These are phyloP conservation scores for Purpureocillium lavendulum DNA, from an alignment of 2,329 filamentous ascomycete genomes.

Conservation along the genomic window DNA sequence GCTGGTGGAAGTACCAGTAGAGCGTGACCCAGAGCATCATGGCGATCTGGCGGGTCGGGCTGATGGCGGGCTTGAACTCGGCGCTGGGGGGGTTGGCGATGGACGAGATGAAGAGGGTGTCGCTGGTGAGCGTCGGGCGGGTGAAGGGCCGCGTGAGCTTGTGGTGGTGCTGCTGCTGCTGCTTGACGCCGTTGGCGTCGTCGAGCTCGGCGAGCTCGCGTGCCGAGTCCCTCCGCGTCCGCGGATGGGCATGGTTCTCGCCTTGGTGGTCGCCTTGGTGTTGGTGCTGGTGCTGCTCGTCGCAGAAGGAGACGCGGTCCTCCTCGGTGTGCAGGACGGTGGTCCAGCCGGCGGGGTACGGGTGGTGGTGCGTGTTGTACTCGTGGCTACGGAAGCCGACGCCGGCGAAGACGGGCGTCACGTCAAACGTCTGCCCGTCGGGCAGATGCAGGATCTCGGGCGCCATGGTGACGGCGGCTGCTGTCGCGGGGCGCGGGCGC, in stretches of 20 bases:
- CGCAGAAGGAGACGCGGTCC: conserved; percentile 9
- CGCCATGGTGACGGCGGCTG: conserved; percentile 26
- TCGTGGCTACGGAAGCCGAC: conserved; percentile 82
- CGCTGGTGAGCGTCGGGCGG: conserved; percentile 65
- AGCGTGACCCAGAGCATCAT: conserved; percentile 95
- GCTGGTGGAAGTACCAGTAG: conserved; percentile 96
- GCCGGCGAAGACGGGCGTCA: conserved; percentile 84
- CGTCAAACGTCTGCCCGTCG: conserved; percentile 76
- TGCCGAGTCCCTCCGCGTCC: neutral
- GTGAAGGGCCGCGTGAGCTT: conserved; percentile 40
- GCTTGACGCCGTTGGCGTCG: conserved; percentile 12
- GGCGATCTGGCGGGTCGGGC: conserved; percentile 80
- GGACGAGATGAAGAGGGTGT: conserved; percentile 84
- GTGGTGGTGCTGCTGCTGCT: conserved; percentile 5
- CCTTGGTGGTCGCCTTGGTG: too few relatives aligned
- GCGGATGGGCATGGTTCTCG: too few relatives aligned
- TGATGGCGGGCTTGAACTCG: conserved; percentile 72
- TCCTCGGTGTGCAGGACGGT: conserved; percentile 71
- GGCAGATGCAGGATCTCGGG: conserved; percentile 59
- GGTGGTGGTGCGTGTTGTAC: conserved; percentile 56
- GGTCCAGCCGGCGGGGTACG: conserved; percentile 83
- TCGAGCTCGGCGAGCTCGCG: conserved; percentile 2
- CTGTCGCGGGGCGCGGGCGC: too few relatives aligned
- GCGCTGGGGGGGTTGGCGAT: conserved; percentile 74
- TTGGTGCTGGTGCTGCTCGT: conserved; percentile 1